These are phyloP conservation scores for Aspergillus proliferans DNA, from an alignment of 2,329 filamentous ascomycete genomes.

Conservation along the genomic window DNA sequence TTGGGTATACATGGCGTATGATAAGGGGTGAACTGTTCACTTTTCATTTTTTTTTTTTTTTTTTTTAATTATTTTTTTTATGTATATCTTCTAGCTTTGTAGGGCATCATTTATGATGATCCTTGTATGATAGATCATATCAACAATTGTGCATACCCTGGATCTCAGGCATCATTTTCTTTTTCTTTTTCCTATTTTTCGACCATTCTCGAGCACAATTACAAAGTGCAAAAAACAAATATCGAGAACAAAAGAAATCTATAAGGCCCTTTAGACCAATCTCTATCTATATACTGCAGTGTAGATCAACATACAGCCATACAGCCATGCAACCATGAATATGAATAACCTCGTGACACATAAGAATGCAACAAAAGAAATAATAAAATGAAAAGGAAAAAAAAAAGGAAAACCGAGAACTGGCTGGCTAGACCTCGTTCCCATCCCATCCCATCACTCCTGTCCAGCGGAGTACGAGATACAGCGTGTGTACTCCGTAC, in stretches of 20 bases:
- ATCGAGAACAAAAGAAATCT: neutral
- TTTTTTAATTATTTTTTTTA: neutral
- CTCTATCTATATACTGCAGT: too few species aligned
- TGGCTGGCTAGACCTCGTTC: neutral
- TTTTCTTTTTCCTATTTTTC: neutral
- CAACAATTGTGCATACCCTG: neutral
- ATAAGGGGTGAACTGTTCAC: neutral
- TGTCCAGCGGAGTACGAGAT: neutral
- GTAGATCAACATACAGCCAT: too few species aligned
- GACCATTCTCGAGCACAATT: neutral
- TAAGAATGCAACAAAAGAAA: neutral
- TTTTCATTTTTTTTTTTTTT: neutral
- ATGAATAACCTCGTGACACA: neutral
- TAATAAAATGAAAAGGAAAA: neutral
- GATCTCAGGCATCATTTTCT: neutral
- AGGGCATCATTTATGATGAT: neutral
- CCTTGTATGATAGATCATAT: neutral
- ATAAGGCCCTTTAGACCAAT: neutral
- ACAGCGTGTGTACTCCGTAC: too few species aligned
- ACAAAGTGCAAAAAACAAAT: neutral
- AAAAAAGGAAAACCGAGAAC: neutral
- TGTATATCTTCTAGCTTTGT: neutral
- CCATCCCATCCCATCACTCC: neutral
- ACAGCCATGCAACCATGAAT: neutral
- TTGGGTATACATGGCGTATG: too few species aligned